These are phyloP conservation scores for Micractinium sp. DNA, from an alignment of 139 green algal genomes.

Conservation along the genomic window DNA sequence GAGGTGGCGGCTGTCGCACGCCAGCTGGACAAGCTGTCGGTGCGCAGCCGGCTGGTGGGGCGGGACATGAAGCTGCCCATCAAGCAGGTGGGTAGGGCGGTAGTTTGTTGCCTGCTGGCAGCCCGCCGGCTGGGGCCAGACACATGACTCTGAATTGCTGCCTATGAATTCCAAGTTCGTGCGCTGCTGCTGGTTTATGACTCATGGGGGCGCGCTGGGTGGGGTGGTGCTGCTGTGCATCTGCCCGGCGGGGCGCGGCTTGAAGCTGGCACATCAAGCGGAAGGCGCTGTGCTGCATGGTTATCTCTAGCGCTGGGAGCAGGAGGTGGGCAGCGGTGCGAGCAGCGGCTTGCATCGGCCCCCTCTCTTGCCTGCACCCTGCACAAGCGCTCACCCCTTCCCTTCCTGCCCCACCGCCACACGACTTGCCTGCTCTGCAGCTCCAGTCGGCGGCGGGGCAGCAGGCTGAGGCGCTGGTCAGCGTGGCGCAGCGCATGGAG, in stretches of 20 bases:
- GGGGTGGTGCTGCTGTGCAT: too few relatives aligned
- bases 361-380: not conserved
- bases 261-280: too few relatives aligned
- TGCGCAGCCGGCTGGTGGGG: slow-evolving; percentile 28
- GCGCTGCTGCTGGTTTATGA: too few relatives aligned
- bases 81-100: slow-evolving; percentile 30
- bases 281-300: too few relatives aligned
- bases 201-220: too few relatives aligned
- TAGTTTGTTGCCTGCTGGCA: not conserved
- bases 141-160: too few relatives aligned
- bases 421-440: slow-evolving; percentile 2
- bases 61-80: slow-evolving; percentile 44
- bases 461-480: slow-evolving; percentile 34
- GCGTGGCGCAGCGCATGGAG: slow-evolving; percentile 31
- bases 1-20: slow-evolving; percentile 13
- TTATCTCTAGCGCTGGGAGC: not conserved
- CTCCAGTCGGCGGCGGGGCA: slow-evolving; percentile 39
- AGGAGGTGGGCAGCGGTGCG: not conserved
- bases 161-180: too few relatives aligned
- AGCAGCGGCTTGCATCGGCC: not conserved
- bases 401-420: not conserved
- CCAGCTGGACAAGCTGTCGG: slow-evolving; percentile 53
- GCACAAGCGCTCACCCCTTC: not conserved
- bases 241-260: too few relatives aligned
- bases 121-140: too few relatives aligned